phyloP scores from a whole-genome alignment of 306 rosid genomes.

The Quercus rubra region DNA sequence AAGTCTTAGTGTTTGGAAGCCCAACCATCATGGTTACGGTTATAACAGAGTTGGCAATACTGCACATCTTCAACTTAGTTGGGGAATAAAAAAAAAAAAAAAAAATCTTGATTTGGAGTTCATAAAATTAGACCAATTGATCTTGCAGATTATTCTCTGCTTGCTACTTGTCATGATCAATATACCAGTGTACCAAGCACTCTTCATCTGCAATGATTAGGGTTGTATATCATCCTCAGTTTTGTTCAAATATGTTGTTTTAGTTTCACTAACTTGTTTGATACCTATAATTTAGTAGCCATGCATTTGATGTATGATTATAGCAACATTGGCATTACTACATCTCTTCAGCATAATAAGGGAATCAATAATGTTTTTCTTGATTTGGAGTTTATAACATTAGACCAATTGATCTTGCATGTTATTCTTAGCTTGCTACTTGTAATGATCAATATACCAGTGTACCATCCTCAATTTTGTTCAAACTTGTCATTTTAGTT shows the following conservation, averaged over 20 bases:
- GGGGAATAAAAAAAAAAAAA: conserved; percentile 30
- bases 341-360: too few relatives aligned
- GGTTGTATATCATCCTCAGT: conserved; percentile 42
- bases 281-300: not conserved
- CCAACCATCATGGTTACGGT: conserved; percentile 37
- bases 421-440: conserved; percentile 15
- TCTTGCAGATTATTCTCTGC: conserved; percentile 20
- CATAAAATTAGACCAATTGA: not conserved
- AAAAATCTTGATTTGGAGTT: not conserved
- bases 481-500: conserved; percentile 37
- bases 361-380: not conserved
- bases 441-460: conserved; percentile 16
- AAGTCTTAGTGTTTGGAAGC: conserved; percentile 59
- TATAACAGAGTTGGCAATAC: conserved; percentile 43
- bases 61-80: conserved; percentile 39
- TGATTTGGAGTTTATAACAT: not conserved
- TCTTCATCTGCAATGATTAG: conserved; percentile 47
- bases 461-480: conserved; percentile 37
- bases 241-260: conserved; percentile 37
- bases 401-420: conserved; percentile 20
- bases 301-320: too few relatives aligned
- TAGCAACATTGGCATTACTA: too few relatives aligned
- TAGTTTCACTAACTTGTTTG: conserved; percentile 34
- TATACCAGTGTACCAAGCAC: conserved; percentile 44
- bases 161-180: conserved; percentile 15